These are phyloP conservation scores for Boletus sp. DNA, from an alignment of 1,284 basidiomycete species.

Conservation along the genomic window DNA sequence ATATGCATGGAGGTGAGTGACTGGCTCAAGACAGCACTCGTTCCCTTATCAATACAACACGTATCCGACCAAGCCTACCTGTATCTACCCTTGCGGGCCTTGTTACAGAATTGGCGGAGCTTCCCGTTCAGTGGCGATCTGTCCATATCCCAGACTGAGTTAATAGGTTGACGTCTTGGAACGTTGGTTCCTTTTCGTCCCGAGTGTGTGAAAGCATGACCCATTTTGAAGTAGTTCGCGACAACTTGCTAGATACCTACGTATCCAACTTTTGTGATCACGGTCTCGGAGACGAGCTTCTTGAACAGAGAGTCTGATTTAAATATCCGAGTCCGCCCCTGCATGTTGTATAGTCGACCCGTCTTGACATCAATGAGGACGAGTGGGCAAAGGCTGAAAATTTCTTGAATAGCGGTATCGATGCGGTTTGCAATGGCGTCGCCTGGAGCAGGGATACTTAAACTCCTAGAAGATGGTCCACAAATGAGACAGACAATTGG, in stretches of 20 bases:
- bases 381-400: slow-evolving; percentile 2
- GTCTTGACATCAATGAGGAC: slow-evolving; percentile 9
- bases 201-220: slow-evolving; percentile 21
- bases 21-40: neutral
- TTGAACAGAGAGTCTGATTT: slow-evolving; percentile 2
- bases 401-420: neutral
- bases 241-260: neutral
- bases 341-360: slow-evolving; percentile 6
- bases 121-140: slow-evolving; percentile 5
- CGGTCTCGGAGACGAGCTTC: slow-evolving; percentile 7
- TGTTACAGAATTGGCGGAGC: slow-evolving; percentile 9
- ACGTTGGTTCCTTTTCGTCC: slow-evolving; percentile 14
- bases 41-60: slow-evolving; percentile 7
- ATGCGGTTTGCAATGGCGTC: no score
- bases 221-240: slow-evolving; percentile 12
- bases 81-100: neutral
- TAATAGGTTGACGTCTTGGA: slow-evolving; percentile 10
- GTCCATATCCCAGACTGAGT: slow-evolving; percentile 7
- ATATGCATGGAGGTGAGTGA: slow-evolving; percentile 13
- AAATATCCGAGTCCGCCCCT: slow-evolving; percentile 5
- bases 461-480: no score
- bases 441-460: no score
- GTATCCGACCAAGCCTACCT: slow-evolving; percentile 4
- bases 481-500: no score
- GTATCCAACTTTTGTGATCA: neutral